Percentiles rank a stretch among this genome's conserved stretches.
These are phyloP conservation scores for Betula pendula DNA, from an alignment of 306 rosid genomes.

Conservation along the genomic window DNA sequence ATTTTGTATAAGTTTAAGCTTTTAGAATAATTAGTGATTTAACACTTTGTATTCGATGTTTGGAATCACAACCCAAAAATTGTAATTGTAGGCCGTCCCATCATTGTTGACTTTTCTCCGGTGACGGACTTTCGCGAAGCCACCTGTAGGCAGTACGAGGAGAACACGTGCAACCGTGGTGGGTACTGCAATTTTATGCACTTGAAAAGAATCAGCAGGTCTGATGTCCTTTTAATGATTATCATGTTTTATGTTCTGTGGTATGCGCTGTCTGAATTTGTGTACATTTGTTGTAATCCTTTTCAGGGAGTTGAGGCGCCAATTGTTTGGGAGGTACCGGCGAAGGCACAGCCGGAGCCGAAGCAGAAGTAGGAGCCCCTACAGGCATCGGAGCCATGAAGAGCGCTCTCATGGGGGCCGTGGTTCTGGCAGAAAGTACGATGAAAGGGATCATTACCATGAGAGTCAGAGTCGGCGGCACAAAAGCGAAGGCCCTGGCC, in stretches of 20 bases:
- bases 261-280: not conserved
- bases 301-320: slow-evolving; percentile 67
- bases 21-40: too few relatives aligned
- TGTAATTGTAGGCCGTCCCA: slow-evolving; percentile 57
- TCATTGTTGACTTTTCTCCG: slow-evolving; percentile 71
- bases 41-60: too few relatives aligned
- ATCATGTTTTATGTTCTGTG: not conserved
- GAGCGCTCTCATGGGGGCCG: slow-evolving; percentile 48
- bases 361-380: slow-evolving; percentile 74
- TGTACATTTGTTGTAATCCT: not conserved
- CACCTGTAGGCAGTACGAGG: slow-evolving; percentile 78
- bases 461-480: slow-evolving; percentile 61
- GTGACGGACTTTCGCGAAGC: slow-evolving; percentile 76
- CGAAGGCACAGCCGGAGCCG: slow-evolving; percentile 51
- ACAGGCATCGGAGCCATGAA: slow-evolving; percentile 72
- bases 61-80: not conserved
- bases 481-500: slow-evolving; percentile 63
- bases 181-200: slow-evolving; percentile 80
- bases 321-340: slow-evolving; percentile 49
- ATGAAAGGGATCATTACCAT: slow-evolving; percentile 58
- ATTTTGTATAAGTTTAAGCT: too few relatives aligned
- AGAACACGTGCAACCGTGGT: slow-evolving; percentile 72
- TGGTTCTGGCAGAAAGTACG: slow-evolving; percentile 58
- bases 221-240: not conserved
- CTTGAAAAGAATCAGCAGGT: slow-evolving; percentile 72